A percentile compares a stretch with the other conserved stretches of the same genome.
These are phyloP conservation scores for Pseudogymnoascus pannorum DNA, from an alignment of 2,329 filamentous ascomycete species.

Conservation along the genomic window DNA sequence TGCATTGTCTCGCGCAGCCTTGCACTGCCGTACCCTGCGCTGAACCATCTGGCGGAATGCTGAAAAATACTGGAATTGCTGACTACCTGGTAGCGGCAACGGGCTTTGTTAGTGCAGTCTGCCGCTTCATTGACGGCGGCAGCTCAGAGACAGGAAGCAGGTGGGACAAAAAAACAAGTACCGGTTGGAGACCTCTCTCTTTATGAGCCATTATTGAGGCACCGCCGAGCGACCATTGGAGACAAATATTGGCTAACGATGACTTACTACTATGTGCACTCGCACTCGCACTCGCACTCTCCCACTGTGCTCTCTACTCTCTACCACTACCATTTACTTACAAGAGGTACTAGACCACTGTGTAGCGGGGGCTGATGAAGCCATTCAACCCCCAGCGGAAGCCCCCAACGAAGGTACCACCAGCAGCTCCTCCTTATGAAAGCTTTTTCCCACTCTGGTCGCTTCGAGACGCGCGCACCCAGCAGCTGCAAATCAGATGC, in stretches of 20 bases:
- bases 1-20: neutral
- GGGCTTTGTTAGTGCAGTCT: conserved; percentile 4
- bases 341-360: neutral
- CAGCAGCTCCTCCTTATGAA: neutral
- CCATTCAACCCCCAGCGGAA: neutral
- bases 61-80: neutral
- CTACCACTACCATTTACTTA: too few relatives aligned
- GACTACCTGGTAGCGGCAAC: neutral
- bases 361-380: neutral
- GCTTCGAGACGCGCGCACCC: neutral
- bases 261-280: conserved; percentile 1
- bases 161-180: neutral
- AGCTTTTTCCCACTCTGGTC: neutral
- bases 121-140: conserved; percentile 6
- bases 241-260: neutral
- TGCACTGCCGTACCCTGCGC: neutral
- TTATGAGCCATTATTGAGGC: neutral
- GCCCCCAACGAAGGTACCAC: neutral
- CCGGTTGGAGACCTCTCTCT: neutral
- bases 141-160: neutral
- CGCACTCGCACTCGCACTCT: neutral
- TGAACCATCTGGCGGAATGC: neutral
- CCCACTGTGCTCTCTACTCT: neutral
- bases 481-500: conserved; percentile 3
- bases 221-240: neutral